Conservation (phyloP, 306 rosid species). For the Psophocarpus tetragonolobus region DNA sequence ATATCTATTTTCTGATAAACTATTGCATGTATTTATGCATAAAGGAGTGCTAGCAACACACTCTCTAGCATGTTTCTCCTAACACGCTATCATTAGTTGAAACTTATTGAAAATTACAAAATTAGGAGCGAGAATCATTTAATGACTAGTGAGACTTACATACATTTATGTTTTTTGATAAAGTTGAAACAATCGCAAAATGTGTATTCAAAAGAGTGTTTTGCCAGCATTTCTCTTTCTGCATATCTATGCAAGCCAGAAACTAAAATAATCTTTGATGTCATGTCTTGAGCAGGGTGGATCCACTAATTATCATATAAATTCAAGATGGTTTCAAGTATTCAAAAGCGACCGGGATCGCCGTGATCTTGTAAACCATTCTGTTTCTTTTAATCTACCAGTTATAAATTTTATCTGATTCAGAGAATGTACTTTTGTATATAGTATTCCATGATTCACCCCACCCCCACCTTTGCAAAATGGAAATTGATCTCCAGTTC, state of each 20-base stretch:
- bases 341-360: conserved; percentile 91
- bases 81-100: no score
- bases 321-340: conserved; percentile 89
- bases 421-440: conserved; percentile 18
- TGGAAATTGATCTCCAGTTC: background rate
- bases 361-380: conserved; percentile 77
- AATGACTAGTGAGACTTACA: no score
- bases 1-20: conserved; percentile 16
- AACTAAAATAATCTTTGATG: conserved; percentile 34
- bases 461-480: background rate
- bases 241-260: conserved; percentile 11
- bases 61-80: no score
- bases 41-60: no score
- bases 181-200: background rate
- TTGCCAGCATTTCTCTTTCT: no score
- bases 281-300: conserved; percentile 74
- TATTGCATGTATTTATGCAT: no score
- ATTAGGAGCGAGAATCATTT: no score
- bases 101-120: no score
- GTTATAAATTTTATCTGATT: background rate
- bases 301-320: conserved; percentile 83
- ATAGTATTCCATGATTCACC: conserved; percentile 11
- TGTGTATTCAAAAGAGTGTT: no score
- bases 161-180: no score
- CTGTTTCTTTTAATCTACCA: conserved; percentile 24